Evolutionary conservation across 768 basidiomycete genomes (phyloP), one percentile per base, ranked within the genome.

Genomic region (Mycena metata): DNA sequence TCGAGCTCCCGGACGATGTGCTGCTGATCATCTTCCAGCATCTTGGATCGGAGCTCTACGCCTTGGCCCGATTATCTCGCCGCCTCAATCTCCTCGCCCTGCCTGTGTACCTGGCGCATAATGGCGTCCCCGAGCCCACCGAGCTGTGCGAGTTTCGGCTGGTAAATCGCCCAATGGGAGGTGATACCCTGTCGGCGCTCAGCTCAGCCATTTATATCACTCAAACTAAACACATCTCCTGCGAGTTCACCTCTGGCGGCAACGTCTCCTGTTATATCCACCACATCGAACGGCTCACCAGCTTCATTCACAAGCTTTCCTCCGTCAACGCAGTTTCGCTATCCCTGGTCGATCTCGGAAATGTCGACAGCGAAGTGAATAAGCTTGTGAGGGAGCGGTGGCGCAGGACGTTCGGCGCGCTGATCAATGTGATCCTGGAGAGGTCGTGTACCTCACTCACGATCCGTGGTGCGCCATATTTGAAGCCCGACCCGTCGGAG

Each of bases 1-100:
- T 62, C 8, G 67, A 63, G 21, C 46, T 68, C 8, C 67, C 67
- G 35, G 67, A 68, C 39, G 67, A 68, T 9, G 41, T 68, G 24
- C 52, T 68, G 7, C 55, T 68, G 8, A 21, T 49, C 8, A 49
- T 68, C 12, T 47, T 68, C 23, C 12, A 5, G 1, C 24, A 57
- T 35, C 36, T 68, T 9, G n/a, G 30, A 7, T 2, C 60, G 21
- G 60, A 62, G 19, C 60, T 68, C 1, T 68, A 68, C 21, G 17
- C 45, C 3, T 9, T 68, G 7, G 62, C 67, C 7, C 67, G 55
- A 15, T 36, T 63, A 9, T 57, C 67, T 12, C 49, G 55, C 13
- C 67, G 60, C 6, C 60, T 68, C 15, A 33, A 68, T n/a, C 50
- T 68, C 23, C 67, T 68, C 8, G 60, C 67, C n/a, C 55, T 68